These are phyloP conservation scores for Thyridium curvatum DNA, from an alignment of 2,329 filamentous ascomycete genomes.

Conservation along the genomic window DNA sequence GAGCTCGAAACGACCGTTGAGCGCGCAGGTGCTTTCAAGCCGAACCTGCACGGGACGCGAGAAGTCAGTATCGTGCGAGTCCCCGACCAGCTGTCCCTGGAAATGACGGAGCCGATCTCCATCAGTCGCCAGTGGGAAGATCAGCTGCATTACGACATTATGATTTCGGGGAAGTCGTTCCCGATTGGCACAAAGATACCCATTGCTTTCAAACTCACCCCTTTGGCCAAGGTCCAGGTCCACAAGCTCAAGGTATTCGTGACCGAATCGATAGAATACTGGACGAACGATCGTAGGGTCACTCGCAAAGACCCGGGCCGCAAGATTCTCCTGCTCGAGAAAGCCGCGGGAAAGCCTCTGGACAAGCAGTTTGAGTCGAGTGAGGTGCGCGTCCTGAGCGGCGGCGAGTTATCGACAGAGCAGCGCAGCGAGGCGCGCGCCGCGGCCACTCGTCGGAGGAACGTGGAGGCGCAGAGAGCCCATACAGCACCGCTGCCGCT, in stretches of 20 bases:
- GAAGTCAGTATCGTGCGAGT: slow-evolving; percentile 81
- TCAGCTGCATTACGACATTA: slow-evolving; percentile 90
- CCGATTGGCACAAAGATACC: slow-evolving; percentile 82
- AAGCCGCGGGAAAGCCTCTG: slow-evolving; percentile 72
- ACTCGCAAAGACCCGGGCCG: slow-evolving; percentile 78
- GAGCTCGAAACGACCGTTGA: slow-evolving; percentile 81
- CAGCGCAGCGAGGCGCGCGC: slow-evolving; percentile 42
- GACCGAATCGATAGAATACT: slow-evolving; percentile 87
- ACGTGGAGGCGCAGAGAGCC: slow-evolving; percentile 42
- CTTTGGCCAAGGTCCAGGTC: slow-evolving; percentile 86
- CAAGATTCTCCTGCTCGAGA: slow-evolving; percentile 84
- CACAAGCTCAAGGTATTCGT: slow-evolving; percentile 89
- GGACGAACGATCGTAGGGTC: slow-evolving; percentile 77
- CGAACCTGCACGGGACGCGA: slow-evolving; percentile 75
- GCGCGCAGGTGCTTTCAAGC: slow-evolving; percentile 81
- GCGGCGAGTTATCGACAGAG: slow-evolving; percentile 63
- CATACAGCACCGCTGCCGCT: slow-evolving; percentile 32
- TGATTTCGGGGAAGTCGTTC: slow-evolving; percentile 94
- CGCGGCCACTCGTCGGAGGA: slow-evolving; percentile 42
- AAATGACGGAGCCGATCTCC: slow-evolving; percentile 88
- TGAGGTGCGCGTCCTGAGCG: slow-evolving; percentile 68
- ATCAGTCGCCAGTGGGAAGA: slow-evolving; percentile 94
- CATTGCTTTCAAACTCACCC: slow-evolving; percentile 90
- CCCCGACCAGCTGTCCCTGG: slow-evolving; percentile 79
- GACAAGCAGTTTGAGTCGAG: slow-evolving; percentile 69